Percentiles rank a stretch among this genome's conserved stretches.
Conservation (phyloP, 306 rosid species). For the Sophora flavescens region DNA sequence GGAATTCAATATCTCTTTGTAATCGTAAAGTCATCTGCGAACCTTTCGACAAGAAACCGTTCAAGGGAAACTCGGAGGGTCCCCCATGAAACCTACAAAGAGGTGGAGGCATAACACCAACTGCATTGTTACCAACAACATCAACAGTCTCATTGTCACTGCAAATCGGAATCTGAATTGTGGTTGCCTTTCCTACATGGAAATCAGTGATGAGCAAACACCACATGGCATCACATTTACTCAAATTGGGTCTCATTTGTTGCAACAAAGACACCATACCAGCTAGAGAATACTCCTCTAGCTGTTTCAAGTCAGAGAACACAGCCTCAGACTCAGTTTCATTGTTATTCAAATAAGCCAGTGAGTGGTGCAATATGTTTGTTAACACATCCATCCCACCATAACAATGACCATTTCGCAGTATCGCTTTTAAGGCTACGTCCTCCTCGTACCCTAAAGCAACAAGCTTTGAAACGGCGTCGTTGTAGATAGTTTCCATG, state of each 20-base stretch:
- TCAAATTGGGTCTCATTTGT: slow-evolving; percentile 69
- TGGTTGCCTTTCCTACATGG: slow-evolving; percentile 71
- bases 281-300: slow-evolving; percentile 67
- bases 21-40: slow-evolving; percentile 53
- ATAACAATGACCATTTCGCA: slow-evolving; percentile 71
- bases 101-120: slow-evolving; percentile 57
- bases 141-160: slow-evolving; percentile 38
- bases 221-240: slow-evolving; percentile 86
- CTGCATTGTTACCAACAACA: slow-evolving; percentile 41
- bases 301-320: slow-evolving; percentile 69
- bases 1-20: slow-evolving; percentile 73
- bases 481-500: slow-evolving; percentile 63
- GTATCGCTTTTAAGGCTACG: slow-evolving; percentile 58
- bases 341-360: slow-evolving; percentile 62
- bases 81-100: slow-evolving; percentile 70
- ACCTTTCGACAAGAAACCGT: slow-evolving; percentile 53
- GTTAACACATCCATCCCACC: slow-evolving; percentile 73
- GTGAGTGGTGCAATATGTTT: slow-evolving; percentile 63
- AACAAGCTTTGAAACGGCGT: slow-evolving; percentile 70
- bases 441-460: slow-evolving; percentile 69
- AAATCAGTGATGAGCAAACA: slow-evolving; percentile 81
- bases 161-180: slow-evolving; percentile 62
- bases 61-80: slow-evolving; percentile 53
- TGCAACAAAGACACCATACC: slow-evolving; percentile 74
- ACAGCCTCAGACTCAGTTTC: slow-evolving; percentile 49